Base-by-base conservation (phyloP, 2,329 filamentous ascomycete genomes). In the Aspergillus fischeri region DNA sequence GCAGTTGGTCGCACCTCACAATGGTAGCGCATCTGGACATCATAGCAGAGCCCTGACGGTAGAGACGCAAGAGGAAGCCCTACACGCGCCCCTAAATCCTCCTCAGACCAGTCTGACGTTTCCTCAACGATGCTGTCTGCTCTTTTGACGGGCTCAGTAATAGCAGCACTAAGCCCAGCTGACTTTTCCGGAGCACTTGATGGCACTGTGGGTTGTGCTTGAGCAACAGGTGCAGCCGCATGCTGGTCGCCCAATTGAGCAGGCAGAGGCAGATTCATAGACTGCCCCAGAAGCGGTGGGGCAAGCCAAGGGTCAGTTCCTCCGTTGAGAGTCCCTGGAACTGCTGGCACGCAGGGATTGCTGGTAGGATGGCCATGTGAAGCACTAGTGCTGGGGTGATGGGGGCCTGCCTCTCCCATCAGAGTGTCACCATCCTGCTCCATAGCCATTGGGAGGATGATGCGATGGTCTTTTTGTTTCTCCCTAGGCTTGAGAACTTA, bases 21-120 rank as follows among this genome's bases (percentile, higher is more conserved):
- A 72, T 99, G 94, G 59, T 95, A 89, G 59, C 94, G 91, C 94
- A 99, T 99, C 32, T 93, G 86, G 56, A 91, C 87, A 76, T 99
- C 94, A 71, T 97, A 99, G 63, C 90, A 93, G 60, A 89, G 86
- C 3, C 90, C 90, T 0, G 89, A 92, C 0, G 88, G 84, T 1
- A 90, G 78, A 27, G 84, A 74, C 1, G 75, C 70, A 27, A 74
- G 60, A 1, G 77, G 73, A n/a, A 80, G 68, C 9, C 75, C 75
- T 75, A 78, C 56, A 76, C 75, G 69, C 7, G 62, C 61, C 7
- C 64, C 60, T 45, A 60, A 53, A 29, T 71, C 70, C 5, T 74
- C 71, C n/a, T 75, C 70, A 45, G 74, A 73, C 69, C 73, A 76
- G 57, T 77, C 74, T 9, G 75, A 78, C 47, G 73, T 72, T 21